phyloP scores from a whole-genome alignment of 208 protist species.

The Pavlovales sp. region DNA sequence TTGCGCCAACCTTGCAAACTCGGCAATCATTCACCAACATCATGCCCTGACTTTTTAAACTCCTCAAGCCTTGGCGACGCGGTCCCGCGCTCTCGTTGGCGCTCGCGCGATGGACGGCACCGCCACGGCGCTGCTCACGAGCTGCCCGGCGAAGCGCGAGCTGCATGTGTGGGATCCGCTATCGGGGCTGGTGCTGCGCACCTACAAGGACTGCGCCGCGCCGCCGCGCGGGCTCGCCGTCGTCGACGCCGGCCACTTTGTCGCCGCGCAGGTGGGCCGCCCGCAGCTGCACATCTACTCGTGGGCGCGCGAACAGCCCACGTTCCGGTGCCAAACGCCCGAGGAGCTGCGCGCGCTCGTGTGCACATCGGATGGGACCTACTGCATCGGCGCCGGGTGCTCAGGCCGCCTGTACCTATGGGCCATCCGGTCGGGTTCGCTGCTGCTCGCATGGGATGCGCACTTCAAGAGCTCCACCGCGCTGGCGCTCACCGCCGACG shows the following conservation, averaged over 20 bases:
- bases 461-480: slow-evolving; percentile 9
- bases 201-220: slow-evolving; percentile 1
- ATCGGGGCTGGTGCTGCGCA: background rate
- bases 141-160: background rate
- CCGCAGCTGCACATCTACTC: background rate
- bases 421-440: background rate
- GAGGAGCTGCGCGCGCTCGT: background rate
- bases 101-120: too few species aligned
- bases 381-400: background rate
- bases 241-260: background rate
- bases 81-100: too few species aligned
- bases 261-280: background rate
- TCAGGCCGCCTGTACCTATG: slow-evolving; percentile 29
- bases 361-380: background rate
- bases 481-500: background rate
- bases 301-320: background rate
- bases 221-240: background rate
- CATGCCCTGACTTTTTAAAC: too few species aligned
- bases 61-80: too few species aligned
- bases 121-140: background rate
- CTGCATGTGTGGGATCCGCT: background rate
- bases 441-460: slow-evolving; percentile 23
- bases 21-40: too few species aligned
- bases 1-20: too few species aligned
- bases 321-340: slow-evolving; percentile 29